Conservation (phyloP, 345 rosid species). For the Moricandia moricandioides region DNA sequence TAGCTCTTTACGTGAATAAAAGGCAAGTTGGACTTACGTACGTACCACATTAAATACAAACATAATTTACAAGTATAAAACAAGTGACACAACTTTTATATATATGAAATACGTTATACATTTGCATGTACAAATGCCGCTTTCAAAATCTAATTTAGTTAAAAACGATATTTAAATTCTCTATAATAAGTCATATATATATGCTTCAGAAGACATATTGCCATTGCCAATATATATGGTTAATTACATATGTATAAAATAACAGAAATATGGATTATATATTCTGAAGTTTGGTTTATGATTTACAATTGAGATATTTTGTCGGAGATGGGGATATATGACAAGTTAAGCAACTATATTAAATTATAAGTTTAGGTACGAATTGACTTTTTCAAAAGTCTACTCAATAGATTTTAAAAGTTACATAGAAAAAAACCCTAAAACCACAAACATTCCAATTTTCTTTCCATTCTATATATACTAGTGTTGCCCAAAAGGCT, state of each 20-base stretch:
- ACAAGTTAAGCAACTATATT: slow-evolving; percentile 8
- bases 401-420: slow-evolving; percentile 28
- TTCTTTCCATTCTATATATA: slow-evolving; percentile 34
- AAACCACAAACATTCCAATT: slow-evolving; percentile 12
- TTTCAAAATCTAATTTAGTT: slow-evolving; percentile 13
- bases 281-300: background rate
- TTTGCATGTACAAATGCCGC: slow-evolving; percentile 21
- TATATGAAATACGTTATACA: slow-evolving; percentile 12
- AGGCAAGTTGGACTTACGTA: slow-evolving; percentile 32
- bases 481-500: slow-evolving; percentile 2
- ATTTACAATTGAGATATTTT: slow-evolving; percentile 26
- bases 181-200: background rate
- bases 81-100: slow-evolving; percentile 11
- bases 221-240: background rate
- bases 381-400: slow-evolving; percentile 43
- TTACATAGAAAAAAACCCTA: slow-evolving; percentile 13
- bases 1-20: slow-evolving; percentile 32
- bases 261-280: background rate
- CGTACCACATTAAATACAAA: slow-evolving; percentile 26
- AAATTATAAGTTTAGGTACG: slow-evolving; percentile 26
- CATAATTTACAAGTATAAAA: slow-evolving; percentile 21
- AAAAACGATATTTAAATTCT: background rate
- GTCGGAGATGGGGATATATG: slow-evolving; percentile 26
- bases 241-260: background rate
- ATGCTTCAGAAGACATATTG: background rate